Conservation (phyloP, 768 basidiomycete species). For the Lentinula detonsa region DNA sequence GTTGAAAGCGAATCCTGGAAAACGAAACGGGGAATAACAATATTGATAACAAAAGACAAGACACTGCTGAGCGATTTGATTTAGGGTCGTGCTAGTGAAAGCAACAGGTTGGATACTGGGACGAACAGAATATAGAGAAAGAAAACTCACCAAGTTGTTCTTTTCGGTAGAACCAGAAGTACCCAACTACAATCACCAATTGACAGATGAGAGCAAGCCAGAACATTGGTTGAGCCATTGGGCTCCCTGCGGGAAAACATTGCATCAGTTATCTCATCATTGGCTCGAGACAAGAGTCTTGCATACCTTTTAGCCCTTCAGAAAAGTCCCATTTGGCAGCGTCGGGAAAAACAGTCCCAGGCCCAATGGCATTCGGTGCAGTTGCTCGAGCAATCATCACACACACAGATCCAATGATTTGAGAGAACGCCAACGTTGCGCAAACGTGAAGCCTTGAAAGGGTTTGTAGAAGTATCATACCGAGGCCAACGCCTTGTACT, state of each 20-base stretch:
- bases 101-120: background rate
- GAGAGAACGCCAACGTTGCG: slow-evolving; percentile 86
- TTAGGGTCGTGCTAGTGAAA: background rate
- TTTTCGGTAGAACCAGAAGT: slow-evolving; percentile 97
- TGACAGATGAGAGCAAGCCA: slow-evolving; percentile 83
- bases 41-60: background rate
- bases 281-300: slow-evolving; percentile 38
- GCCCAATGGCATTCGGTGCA: slow-evolving; percentile 85
- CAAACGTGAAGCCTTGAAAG: slow-evolving; percentile 92
- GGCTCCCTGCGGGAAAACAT: slow-evolving; percentile 44
- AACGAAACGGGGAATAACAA: background rate
- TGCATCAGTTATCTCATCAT: background rate
- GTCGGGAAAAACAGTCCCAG: slow-evolving; percentile 90
- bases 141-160: slow-evolving; percentile 72
- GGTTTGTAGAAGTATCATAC: slow-evolving; percentile 89
- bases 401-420: slow-evolving; percentile 83
- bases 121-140: background rate
- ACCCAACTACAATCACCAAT: slow-evolving; percentile 81
- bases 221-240: slow-evolving; percentile 82
- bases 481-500: slow-evolving; percentile 89
- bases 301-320: slow-evolving; percentile 31
- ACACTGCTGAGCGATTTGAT: background rate
- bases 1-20: background rate
- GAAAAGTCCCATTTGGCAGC: slow-evolving; percentile 86
- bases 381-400: slow-evolving; percentile 93